Percentiles rank a stretch among this genome's conserved stretches.
Conservation (phyloP, 2,329 filamentous ascomycete genomes). For the Ceratocystis cacaofunesta region DNA sequence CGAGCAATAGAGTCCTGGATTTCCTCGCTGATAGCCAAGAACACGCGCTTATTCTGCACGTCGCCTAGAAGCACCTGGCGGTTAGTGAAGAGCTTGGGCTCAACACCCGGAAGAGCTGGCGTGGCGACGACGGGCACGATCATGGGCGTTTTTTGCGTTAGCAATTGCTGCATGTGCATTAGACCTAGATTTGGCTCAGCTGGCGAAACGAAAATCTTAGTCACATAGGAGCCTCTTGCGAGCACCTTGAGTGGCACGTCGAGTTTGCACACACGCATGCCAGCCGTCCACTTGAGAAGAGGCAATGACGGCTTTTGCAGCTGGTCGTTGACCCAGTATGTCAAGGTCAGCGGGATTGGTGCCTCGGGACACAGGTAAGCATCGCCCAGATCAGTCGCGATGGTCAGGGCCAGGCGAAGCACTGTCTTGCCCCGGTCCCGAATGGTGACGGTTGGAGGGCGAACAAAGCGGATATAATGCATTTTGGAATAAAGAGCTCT, state of each 20-base stretch:
- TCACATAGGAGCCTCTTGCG: slow-evolving; percentile 15
- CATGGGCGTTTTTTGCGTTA: slow-evolving; percentile 11
- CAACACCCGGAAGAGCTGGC: slow-evolving; percentile 4
- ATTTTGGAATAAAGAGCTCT: slow-evolving; percentile 24
- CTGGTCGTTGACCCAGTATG: slow-evolving; percentile 23
- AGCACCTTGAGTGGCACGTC: slow-evolving; percentile 17
- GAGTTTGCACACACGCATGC: slow-evolving; percentile 30
- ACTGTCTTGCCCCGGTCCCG: slow-evolving; percentile 19
- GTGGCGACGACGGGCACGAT: slow-evolving; percentile 15
- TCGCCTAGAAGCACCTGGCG: slow-evolving; percentile 15
- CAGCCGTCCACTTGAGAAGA: slow-evolving; percentile 23
- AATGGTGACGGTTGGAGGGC: slow-evolving; percentile 27
- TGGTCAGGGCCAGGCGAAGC: slow-evolving; percentile 35
- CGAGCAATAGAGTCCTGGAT: slow-evolving; percentile 45
- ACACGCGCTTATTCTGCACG: slow-evolving; percentile 15
- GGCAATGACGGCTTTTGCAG: slow-evolving; percentile 21
- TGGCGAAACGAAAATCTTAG: slow-evolving; percentile 15
- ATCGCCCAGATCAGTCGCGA: slow-evolving; percentile 45
- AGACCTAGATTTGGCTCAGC: slow-evolving; percentile 12
- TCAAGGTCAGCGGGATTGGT: slow-evolving; percentile 29
- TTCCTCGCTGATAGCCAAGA: slow-evolving; percentile 34
- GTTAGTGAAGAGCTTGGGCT: slow-evolving; percentile 14
- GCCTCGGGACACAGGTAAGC: slow-evolving; percentile 34
- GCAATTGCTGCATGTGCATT: slow-evolving; percentile 13
- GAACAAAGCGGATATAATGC: slow-evolving; percentile 43